phyloP scores from a whole-genome alignment of 148 eudicot genomes.

The Cornus controversa region DNA sequence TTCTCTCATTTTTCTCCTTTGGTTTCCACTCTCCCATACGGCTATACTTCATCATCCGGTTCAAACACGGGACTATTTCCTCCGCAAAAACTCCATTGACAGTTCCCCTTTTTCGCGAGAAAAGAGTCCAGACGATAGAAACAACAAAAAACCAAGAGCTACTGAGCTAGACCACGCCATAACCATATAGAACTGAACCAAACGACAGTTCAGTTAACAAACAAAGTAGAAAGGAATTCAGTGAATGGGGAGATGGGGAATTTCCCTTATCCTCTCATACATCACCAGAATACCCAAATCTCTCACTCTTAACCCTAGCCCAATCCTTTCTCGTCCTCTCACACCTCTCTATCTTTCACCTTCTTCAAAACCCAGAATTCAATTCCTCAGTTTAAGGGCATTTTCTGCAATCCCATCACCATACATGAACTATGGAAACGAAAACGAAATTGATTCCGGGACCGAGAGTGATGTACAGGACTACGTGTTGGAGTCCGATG shows the following conservation, averaged over 20 bases:
- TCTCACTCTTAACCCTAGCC: not conserved
- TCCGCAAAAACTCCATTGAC: too few relatives aligned
- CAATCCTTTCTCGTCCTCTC: not conserved
- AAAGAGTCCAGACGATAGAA: too few relatives aligned
- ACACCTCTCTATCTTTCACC: slow-evolving; percentile 1
- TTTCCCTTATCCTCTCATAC: slow-evolving; percentile 42
- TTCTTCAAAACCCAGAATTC: slow-evolving; percentile 25
- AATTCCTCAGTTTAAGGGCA: slow-evolving; percentile 33
- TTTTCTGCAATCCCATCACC: slow-evolving; percentile 59
- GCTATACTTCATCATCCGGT: too few relatives aligned
- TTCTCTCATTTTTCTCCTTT: too few relatives aligned
- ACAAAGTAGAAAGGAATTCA: not conserved
- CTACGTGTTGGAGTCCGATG: slow-evolving; percentile 9
- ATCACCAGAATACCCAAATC: slow-evolving; percentile 30
- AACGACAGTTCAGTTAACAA: not conserved
- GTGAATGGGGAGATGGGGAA: slow-evolving; percentile 88
- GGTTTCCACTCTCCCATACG: too few relatives aligned
- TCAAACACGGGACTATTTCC: too few relatives aligned
- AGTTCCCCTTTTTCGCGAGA: too few relatives aligned
- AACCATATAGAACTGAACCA: too few relatives aligned
- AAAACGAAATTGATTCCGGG: slow-evolving; percentile 49
- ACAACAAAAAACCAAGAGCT: too few relatives aligned
- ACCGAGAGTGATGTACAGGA: slow-evolving; percentile 27
- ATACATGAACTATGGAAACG: slow-evolving; percentile 32
- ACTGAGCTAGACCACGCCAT: too few relatives aligned